Base-by-base conservation (phyloP, 352 stramenopile species). In the Thalassiosira allenii region DNA sequence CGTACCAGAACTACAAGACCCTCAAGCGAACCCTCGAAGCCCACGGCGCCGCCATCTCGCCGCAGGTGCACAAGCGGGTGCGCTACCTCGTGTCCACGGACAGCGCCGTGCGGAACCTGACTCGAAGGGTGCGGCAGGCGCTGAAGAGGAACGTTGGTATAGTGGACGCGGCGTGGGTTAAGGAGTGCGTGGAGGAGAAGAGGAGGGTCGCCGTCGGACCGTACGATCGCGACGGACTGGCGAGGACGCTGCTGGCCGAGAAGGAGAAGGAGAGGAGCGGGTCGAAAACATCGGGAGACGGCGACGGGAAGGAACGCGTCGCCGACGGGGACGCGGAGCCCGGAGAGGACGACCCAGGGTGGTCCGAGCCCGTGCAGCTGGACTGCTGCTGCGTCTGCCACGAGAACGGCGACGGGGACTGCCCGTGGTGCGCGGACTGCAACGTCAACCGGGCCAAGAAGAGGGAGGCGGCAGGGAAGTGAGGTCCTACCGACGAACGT, bases 321-420 rank as follows among this genome's bases (percentile, higher is more conserved):
- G 37, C 9, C 53, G 37, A 66, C 44, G 40, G n/a, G 12, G 56
- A 68, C 52, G 43, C 62, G 12, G 29, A 17, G 2, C 25, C 33
- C 20, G 49, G 68, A 30, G 59, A 71, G 47, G 56, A 58, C 58
- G 70, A 76, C 59, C 33, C 33, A 14, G 81, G 78, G 49, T 91
- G 83, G 83, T 85, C 85, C 0, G 58, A 69, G 41, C 64, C 81
- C 2, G 47, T 91, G 29, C 37, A 83, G 17, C 76, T 89, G 27
- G 83, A 89, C 53, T 93, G 88, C 66, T 92, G 89, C 51, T 93
- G 89, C 67, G 81, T 92, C 3, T 93, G 89, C 70, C 89, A 93
- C 76, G 89, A 93, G 57, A 88, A 89, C 74, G 84, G 76, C 20
- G 79, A 80, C 44, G 79, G 87, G 49, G 67, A 84, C 43, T 93